Evolutionary conservation across 1,139 yeast species (phyloP).

Genomic region (Sugiyamaella neomexicana): DNA sequence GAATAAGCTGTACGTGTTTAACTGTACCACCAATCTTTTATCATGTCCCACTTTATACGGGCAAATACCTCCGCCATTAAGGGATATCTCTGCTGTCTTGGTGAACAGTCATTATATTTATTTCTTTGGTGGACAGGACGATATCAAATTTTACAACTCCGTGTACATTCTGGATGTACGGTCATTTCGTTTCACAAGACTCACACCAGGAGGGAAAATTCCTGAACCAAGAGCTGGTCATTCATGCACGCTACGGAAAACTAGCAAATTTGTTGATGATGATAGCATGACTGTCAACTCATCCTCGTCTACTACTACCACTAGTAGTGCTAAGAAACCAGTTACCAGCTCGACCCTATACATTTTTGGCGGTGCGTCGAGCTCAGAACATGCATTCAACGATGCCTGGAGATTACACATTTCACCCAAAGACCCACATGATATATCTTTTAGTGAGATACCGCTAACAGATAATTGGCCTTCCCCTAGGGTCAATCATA

Average conservation of each 20-base stretch:
- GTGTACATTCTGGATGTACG: conserved; percentile 27
- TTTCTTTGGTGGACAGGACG: conserved; percentile 32
- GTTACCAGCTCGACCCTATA: conserved; percentile 19
- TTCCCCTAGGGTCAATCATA: conserved; percentile 27
- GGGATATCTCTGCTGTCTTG: conserved; percentile 27
- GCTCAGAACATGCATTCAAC: conserved; percentile 22
- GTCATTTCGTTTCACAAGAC: conserved; percentile 21
- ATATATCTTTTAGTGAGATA: conserved; percentile 24
- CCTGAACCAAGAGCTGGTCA: conserved; percentile 31
- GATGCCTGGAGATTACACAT: conserved; percentile 31
- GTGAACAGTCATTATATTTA: conserved; percentile 23
- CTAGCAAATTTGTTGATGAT: conserved; percentile 3
- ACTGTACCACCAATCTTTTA: conserved; percentile 28
- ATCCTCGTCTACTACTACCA: conserved; percentile 1
- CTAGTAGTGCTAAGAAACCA: background rate
- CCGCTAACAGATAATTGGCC: conserved; percentile 32
- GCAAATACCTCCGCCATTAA: conserved; percentile 26
- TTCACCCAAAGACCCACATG: conserved; percentile 15
- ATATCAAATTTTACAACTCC: conserved; percentile 19
- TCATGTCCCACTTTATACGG: conserved; percentile 24
- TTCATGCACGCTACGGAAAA: conserved; percentile 20
- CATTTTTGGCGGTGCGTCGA: conserved; percentile 31
- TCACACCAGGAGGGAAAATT: conserved; percentile 17
- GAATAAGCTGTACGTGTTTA: conserved; percentile 28
- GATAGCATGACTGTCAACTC: background rate